Conservation (phyloP, 2,329 filamentous ascomycete species). For the Xylariaceae sp. region DNA sequence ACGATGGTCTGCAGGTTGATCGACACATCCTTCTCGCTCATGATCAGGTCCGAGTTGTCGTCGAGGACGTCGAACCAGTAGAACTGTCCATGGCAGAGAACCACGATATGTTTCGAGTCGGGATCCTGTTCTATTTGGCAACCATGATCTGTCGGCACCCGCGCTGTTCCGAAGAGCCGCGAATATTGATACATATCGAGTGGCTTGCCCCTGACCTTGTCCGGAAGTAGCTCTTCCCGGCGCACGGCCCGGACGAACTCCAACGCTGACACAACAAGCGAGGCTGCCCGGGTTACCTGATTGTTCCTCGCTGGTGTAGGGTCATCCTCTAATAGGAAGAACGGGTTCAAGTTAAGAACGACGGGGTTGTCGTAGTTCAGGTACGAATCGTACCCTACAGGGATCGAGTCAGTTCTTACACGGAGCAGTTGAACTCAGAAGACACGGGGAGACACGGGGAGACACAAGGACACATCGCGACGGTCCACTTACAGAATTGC, state of each 20-base stretch:
- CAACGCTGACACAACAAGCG: conserved; percentile 81
- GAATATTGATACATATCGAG: conserved; percentile 99
- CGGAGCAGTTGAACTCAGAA: too few relatives aligned
- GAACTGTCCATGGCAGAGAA: conserved; percentile 90
- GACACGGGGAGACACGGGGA: too few relatives aligned
- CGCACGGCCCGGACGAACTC: conserved; percentile 90
- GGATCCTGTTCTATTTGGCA: conserved; percentile 95
- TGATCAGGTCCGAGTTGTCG: conserved; percentile 89
- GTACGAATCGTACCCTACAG: conserved; percentile 95
- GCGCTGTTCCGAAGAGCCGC: conserved; percentile 86
- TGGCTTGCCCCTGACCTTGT: conserved; percentile 75
- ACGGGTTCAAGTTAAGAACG: conserved; percentile 94
- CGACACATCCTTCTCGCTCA: conserved; percentile 90
- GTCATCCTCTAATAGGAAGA: conserved; percentile 95
- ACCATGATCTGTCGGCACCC: conserved; percentile 88
- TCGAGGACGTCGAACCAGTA: conserved; percentile 99
- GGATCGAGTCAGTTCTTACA: neutral
- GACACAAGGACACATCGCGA: too few relatives aligned
- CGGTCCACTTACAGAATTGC: conserved; percentile 76
- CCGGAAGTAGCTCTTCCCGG: conserved; percentile 86
- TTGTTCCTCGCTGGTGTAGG: conserved; percentile 94
- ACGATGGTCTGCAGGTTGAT: conserved; percentile 89
- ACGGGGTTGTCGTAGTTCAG: conserved; percentile 97
- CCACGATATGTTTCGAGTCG: conserved; percentile 85
- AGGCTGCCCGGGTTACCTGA: conserved; percentile 90